These are phyloP conservation scores for Moesziomyces antarcticus DNA, from an alignment of 1,284 basidiomycete genomes.

Conservation along the genomic window DNA sequence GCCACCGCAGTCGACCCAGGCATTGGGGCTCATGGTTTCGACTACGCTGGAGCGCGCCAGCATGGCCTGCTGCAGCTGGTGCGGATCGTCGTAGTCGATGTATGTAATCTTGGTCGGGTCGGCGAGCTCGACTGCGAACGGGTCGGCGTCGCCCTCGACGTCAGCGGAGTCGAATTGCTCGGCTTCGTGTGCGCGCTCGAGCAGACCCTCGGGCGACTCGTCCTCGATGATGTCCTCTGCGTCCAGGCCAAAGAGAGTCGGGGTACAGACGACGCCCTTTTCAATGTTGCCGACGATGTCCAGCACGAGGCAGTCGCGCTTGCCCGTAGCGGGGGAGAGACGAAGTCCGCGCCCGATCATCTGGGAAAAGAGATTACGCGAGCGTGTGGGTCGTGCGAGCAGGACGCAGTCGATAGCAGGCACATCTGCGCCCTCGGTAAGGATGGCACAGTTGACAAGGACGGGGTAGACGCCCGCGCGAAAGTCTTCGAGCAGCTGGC, in stretches of 20 bases:
- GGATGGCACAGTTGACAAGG: conserved; percentile 89
- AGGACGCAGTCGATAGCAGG: conserved; percentile 84
- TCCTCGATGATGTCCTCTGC: conserved; percentile 76
- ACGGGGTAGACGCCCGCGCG: conserved; percentile 81
- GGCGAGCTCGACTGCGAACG: conserved; percentile 18
- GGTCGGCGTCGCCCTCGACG: conserved; percentile 3
- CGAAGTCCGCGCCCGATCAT: conserved; percentile 97
- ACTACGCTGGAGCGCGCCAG: conserved; percentile 71
- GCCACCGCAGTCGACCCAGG: conserved; percentile 86
- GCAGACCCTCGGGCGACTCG: conserved; percentile 34
- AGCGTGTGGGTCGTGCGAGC: conserved; percentile 80
- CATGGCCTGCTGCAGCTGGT: conserved; percentile 71
- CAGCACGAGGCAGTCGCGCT: conserved; percentile 86
- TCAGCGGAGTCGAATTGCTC: conserved; percentile 3
- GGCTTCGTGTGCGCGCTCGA: conserved; percentile 24
- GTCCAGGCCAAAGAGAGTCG: conserved; percentile 86
- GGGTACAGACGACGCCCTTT: conserved; percentile 81
- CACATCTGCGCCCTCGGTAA: conserved; percentile 70
- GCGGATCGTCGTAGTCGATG: conserved; percentile 83
- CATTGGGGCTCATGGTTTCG: conserved; percentile 72
- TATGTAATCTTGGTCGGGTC: conserved; percentile 75
- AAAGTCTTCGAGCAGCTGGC: conserved; percentile 77
- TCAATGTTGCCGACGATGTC: conserved; percentile 86
- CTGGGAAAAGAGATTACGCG: conserved; percentile 87
- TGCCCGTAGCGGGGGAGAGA: conserved; percentile 82